A percentile compares a stretch with the other conserved stretches of the same genome.
phyloP scores from a whole-genome alignment of 2,329 filamentous ascomycete genomes.

The Aspergillus tanneri region DNA sequence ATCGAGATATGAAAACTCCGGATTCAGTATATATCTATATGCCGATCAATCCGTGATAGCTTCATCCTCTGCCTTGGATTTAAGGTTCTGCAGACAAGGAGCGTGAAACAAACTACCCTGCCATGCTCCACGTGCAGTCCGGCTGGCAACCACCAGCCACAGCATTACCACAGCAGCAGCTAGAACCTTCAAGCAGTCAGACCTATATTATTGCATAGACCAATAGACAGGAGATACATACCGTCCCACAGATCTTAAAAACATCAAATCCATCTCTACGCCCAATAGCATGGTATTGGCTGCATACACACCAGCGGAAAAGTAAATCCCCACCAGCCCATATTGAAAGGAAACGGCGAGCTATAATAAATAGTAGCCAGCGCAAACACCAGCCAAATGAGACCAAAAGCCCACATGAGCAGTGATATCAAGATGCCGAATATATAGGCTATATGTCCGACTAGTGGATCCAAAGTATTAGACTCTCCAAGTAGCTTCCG shows the following conservation, averaged over 20 bases:
- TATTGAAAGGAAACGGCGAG: conserved; percentile 55
- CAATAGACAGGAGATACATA: conserved; percentile 11
- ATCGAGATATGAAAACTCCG: too few species aligned
- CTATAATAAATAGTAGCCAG: conserved; percentile 46
- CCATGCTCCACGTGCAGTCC: conserved; percentile 47
- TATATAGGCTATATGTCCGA: conserved; percentile 59
- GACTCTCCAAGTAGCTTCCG: conserved; percentile 43
- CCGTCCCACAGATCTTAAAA: conserved; percentile 54
- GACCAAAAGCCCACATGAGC: conserved; percentile 58
- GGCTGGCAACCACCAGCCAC: conserved; percentile 51
- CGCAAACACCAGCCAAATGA: conserved; percentile 57
- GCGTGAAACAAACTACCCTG: conserved; percentile 51
- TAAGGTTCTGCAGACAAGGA: conserved; percentile 47
- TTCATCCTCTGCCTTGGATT: conserved; percentile 21
- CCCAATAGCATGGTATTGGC: conserved; percentile 42
- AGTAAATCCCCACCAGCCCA: conserved; percentile 61
- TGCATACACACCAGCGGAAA: conserved; percentile 55
- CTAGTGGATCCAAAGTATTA: conserved; percentile 36
- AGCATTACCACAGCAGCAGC: conserved; percentile 49
- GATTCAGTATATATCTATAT: too few species aligned
- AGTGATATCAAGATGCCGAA: conserved; percentile 55
- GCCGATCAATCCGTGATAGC: too few species aligned
- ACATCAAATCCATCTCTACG: conserved; percentile 49
- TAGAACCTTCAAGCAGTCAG: too few species aligned
- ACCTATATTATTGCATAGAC: too few species aligned